These are phyloP conservation scores for Phytophthora tubulina DNA, from an alignment of 352 stramenopile genomes.

Conservation along the genomic window DNA sequence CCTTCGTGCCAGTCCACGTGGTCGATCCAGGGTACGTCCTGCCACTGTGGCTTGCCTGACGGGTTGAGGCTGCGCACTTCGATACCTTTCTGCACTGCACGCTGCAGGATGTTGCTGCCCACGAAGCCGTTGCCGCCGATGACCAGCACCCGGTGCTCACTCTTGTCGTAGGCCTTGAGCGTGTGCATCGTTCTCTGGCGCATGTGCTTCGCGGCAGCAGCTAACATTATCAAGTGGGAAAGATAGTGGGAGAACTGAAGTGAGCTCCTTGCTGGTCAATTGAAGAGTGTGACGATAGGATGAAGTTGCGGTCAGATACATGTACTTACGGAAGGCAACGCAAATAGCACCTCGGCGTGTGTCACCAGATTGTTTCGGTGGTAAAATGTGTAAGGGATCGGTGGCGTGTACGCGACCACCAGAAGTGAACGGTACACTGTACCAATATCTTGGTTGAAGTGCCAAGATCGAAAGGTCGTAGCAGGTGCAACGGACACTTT, in stretches of 20 bases:
- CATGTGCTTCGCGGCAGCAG: constrained; percentile 31
- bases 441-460: neutral
- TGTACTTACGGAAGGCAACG: constrained; percentile 3
- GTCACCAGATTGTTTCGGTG: too few species aligned
- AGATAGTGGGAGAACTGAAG: neutral
- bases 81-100: constrained; percentile 88
- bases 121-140: constrained; percentile 92
- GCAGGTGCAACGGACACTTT: constrained; percentile 24
- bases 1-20: constrained; percentile 91
- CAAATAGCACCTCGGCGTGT: neutral
- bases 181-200: constrained; percentile 39
- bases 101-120: constrained; percentile 91
- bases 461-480: constrained; percentile 5
- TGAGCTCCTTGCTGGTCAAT: constrained; percentile 28
- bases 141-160: constrained; percentile 84
- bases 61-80: constrained; percentile 88
- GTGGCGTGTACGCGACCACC: too few species aligned
- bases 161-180: constrained; percentile 66
- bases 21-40: constrained; percentile 83
- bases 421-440: too few species aligned
- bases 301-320: constrained; percentile 8
- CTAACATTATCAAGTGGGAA: constrained; percentile 11
- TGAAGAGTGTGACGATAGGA: constrained; percentile 28
- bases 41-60: constrained; percentile 83
- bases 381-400: too few species aligned